A percentile compares a stretch with the other conserved stretches of the same genome.
phyloP scores from a whole-genome alignment of 257 asterid species.

The Plantago elongata region DNA sequence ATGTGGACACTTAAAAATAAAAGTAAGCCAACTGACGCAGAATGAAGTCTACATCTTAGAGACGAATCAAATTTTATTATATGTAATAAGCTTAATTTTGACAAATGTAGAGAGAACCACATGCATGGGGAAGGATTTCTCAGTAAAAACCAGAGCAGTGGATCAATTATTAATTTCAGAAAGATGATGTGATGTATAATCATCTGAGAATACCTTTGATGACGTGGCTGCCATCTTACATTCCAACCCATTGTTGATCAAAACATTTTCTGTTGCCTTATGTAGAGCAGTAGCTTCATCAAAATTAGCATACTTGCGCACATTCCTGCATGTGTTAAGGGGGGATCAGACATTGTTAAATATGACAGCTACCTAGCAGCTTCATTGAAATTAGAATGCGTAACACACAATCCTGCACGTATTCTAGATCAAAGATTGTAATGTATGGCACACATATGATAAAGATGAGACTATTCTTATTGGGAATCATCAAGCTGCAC shows the following conservation, averaged over 20 bases:
- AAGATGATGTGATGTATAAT: constrained; percentile 1
- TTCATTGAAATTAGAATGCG: too few species aligned
- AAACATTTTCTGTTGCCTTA: constrained; percentile 61
- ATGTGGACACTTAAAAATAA: too few species aligned
- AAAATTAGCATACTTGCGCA: constrained; percentile 39
- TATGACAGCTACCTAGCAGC: constrained; percentile 32
- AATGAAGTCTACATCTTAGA: neutral
- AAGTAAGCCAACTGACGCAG: too few species aligned
- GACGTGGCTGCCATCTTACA: constrained; percentile 87
- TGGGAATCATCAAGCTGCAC: neutral
- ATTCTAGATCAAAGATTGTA: neutral
- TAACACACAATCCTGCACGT: neutral
- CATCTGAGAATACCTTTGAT: constrained; percentile 62
- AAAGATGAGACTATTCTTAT: neutral
- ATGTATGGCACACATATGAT: neutral
- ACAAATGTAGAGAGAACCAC: neutral
- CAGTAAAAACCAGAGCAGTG: neutral
- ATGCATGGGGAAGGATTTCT: neutral
- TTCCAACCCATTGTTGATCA: constrained; percentile 77
- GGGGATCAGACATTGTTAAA: constrained; percentile 18
- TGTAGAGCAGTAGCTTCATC: constrained; percentile 54
- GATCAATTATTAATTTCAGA: neutral
- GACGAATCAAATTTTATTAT: neutral
- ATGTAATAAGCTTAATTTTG: neutral
- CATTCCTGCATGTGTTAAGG: constrained; percentile 48